Evolutionary conservation across 805 yeast genomes (phyloP), one percentile per base, ranked within the genome.

Genomic region (Hanseniaspora thailandica): DNA sequence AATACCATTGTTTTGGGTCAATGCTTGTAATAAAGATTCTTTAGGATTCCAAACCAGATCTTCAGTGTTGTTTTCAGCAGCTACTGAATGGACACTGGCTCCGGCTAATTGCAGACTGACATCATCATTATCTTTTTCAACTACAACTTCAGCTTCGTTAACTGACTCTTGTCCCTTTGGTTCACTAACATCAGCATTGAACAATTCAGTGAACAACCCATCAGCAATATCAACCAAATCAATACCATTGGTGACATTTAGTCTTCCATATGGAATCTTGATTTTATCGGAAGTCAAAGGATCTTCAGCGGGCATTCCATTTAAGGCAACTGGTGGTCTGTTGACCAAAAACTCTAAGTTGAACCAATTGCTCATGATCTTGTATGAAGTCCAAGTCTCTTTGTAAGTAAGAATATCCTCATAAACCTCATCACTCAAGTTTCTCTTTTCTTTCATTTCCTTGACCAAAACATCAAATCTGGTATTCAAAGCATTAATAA

Each of bases 311-410:
- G 6, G 3, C n/a, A 19, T 31, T 7, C 20, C 15, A 15, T 45
- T 19, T 30, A 13, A 22, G 4, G 23, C n/a, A n/a, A 19, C 25
- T 3, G 26, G 6, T 13, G n/a, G 17, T 20, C 22, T 36, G 13
- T 43, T 50, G 22, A 33, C 43, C 13, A 50, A 50, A 30, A 50
- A 50, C 13, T 15, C 31, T n/a, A 50, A 5, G 2, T 17, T 25
- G 33, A 50, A 50, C 23, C 36, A 25, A 19, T 34, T 41, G 19
- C 22, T 43, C 23, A 23, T 12, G 10, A 23, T 20, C 7, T 43
- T 50, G 36, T 43, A 50, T 10, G 23, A 4, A 2, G 25, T 9
- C 54, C 54, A 50, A n/a, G 31, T 17, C 1, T 43, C 44, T n/a
- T 35, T 33, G 13, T 22, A 28, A 17, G 12, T 7, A 4, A n/a